Base-by-base conservation (phyloP, 306 rosid genomes). In the Pyrus pyrifolia region DNA sequence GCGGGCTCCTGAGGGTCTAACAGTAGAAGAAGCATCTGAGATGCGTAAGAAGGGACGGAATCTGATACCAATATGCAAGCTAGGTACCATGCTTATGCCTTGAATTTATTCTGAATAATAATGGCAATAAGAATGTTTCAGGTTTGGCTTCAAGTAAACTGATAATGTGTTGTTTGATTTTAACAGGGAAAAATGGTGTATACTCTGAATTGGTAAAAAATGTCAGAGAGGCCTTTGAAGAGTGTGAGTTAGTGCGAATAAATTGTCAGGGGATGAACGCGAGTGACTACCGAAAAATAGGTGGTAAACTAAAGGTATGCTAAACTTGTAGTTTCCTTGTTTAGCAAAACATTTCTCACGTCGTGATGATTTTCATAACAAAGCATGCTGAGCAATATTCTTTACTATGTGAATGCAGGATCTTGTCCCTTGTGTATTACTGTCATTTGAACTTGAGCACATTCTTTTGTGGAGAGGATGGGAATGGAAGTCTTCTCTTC, bases 201-300 rank as follows among this genome's bases (percentile, higher is more conserved):
- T 95, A 95, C 86, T 73, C 38, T 81, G 76, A 85, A 78, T 89
- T 95, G 17, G 92, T 77, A 73, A 80, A 78, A 44, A 77, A 86
- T 81, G 93, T 92, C 58, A 85, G 83, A 83, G 99, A 95, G 84
- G 97, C 99, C 68, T 90, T 92, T 80, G 97, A 88, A 82, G 97
- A 87, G 84, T 95, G 99, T 82, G 97, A 92, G 77, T 85, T 95
- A 44, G 97, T 87, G n/a, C 89, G 91, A 22, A 87, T 95, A 72
- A 87, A 89, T 87, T 95, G 99, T 77, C 88, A 89, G 83, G 99
- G 97, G 81, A 75, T 95, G 86, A 95, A 95, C 70, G 83, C 82
- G 63, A 92, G 99, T 52, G 97, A 95, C 91, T 92, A 80, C 80
- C 86, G 86, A 57, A 95, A 75, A 87, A 95, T 95, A 67, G 99